A percentile compares a stretch with the other conserved stretches of the same genome.
These are phyloP conservation scores for Xylaria sp. DNA, from an alignment of 2,329 filamentous ascomycete species.

Conservation along the genomic window DNA sequence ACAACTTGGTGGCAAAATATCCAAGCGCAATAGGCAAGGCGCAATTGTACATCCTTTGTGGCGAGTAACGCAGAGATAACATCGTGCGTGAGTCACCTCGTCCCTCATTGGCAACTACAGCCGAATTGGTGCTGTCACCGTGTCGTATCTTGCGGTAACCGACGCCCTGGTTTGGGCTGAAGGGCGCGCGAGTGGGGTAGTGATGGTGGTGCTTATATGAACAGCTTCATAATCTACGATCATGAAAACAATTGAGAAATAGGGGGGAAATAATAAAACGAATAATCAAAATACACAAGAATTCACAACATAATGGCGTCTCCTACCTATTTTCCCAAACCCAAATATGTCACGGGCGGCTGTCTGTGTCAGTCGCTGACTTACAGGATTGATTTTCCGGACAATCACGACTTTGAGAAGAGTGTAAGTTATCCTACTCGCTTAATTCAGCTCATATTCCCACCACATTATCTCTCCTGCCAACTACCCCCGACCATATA, in stretches of 20 bases:
- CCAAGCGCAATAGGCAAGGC: background rate
- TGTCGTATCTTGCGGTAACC: background rate
- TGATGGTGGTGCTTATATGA: background rate
- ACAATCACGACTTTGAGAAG: constrained; percentile 55
- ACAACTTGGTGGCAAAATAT: background rate
- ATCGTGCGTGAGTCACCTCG: too few relatives aligned
- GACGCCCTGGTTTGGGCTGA: constrained; percentile 17
- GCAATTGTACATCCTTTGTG: background rate
- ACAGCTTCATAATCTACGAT: background rate
- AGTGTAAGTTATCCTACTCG: constrained; percentile 29
- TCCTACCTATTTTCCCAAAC: constrained; percentile 27
- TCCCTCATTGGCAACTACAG: background rate
- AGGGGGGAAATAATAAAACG: too few relatives aligned
- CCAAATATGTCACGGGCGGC: constrained; percentile 56
- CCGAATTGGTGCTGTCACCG: constrained; percentile 8
- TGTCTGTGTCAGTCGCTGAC: constrained; percentile 62
- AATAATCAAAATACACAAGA: background rate
- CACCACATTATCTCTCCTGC: background rate
- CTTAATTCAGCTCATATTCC: background rate
- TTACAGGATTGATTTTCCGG: constrained; percentile 59
- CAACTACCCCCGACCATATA: background rate
- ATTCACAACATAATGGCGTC: constrained; percentile 16
- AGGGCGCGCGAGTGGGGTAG: constrained; percentile 19
- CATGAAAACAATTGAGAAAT: background rate
- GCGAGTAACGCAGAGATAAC: background rate